A percentile compares a stretch with the other conserved stretches of the same genome.
phyloP scores from a whole-genome alignment of 768 basidiomycete genomes.

The Termitomyces sp. region DNA sequence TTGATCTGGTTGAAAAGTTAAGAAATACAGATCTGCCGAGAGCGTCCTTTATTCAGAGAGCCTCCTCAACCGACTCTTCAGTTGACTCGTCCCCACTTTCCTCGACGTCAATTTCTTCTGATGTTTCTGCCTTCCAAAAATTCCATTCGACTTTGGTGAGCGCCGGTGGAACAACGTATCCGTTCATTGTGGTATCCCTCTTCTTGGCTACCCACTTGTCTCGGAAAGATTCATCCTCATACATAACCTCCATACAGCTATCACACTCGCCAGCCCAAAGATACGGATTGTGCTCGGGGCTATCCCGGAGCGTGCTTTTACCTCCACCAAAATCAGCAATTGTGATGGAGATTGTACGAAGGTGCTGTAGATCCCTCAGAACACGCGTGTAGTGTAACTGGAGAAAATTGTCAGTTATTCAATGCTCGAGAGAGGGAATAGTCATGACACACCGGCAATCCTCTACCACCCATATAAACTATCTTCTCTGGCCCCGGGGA shows the following conservation, averaged over 20 bases:
- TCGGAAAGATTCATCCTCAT: conserved; percentile 27
- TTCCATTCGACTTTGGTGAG: conserved; percentile 28
- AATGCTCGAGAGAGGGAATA: not conserved
- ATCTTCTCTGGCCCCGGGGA: conserved; percentile 21
- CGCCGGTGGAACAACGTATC: conserved; percentile 24
- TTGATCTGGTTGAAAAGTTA: not conserved
- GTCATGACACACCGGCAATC: conserved; percentile 27
- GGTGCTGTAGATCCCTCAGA: conserved; percentile 18
- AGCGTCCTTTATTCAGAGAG: not conserved
- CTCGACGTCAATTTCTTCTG: conserved; percentile 14
- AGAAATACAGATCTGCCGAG: not conserved
- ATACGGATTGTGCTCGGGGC: conserved; percentile 15
- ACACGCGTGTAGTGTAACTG: conserved; percentile 32
- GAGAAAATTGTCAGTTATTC: not conserved
- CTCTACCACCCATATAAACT: conserved; percentile 28
- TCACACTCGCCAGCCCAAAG: conserved; percentile 37
- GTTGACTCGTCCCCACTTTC: conserved; percentile 13
- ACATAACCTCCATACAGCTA: conserved; percentile 32
- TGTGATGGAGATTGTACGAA: conserved; percentile 28
- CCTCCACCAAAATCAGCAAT: conserved; percentile 24
- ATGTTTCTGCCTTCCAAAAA: conserved; percentile 19
- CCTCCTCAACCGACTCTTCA: not conserved
- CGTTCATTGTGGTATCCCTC: conserved; percentile 14
- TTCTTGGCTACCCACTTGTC: conserved; percentile 28
- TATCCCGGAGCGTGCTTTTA: conserved; percentile 14